These are phyloP conservation scores for Geotrichum siamense DNA, from an alignment of 1,139 yeast species.

Conservation along the genomic window DNA sequence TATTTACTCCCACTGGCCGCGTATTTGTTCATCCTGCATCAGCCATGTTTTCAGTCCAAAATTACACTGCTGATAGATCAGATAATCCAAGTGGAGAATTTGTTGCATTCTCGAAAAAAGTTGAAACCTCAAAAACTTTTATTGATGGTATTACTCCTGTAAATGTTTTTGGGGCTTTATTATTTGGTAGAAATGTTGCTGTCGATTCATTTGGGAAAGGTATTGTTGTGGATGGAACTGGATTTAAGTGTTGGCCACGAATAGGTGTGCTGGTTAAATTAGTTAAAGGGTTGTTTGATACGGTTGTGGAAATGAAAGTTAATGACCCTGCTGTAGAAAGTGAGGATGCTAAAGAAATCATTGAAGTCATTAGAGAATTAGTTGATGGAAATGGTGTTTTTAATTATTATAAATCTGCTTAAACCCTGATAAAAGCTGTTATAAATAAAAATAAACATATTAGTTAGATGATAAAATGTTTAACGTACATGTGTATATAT, in stretches of 20 bases:
- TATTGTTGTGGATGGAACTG: conserved; percentile 51
- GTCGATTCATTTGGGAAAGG: conserved; percentile 55
- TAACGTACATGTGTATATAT: too few relatives aligned
- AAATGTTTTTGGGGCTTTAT: conserved; percentile 65
- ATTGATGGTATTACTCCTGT: conserved; percentile 76
- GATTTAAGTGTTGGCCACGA: conserved; percentile 86
- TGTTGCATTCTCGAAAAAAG: conserved; percentile 33
- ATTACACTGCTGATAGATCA: conserved; percentile 21
- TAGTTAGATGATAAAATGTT: too few relatives aligned
- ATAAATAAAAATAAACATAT: too few relatives aligned
- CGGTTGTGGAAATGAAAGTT: conserved; percentile 53
- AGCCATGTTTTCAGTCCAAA: conserved; percentile 46
- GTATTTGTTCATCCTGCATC: conserved; percentile 85
- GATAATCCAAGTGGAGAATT: conserved; percentile 28
- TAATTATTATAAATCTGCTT: too few relatives aligned
- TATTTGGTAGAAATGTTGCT: conserved; percentile 50
- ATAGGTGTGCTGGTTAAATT: conserved; percentile 79
- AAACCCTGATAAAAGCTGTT: too few relatives aligned
- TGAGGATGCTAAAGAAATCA: conserved; percentile 12
- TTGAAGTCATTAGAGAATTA: conserved; percentile 10
- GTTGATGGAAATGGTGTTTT: conserved; percentile 16
- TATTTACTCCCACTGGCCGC: conserved; percentile 41
- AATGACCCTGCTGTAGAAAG: conserved; percentile 32
- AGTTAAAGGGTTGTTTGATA: conserved; percentile 57
- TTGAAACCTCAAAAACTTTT: conserved; percentile 59